Evolutionary conservation across 2,329 filamentous ascomycete species (phyloP).

Genomic region (Aspergillus fumigatiaffinis): DNA sequence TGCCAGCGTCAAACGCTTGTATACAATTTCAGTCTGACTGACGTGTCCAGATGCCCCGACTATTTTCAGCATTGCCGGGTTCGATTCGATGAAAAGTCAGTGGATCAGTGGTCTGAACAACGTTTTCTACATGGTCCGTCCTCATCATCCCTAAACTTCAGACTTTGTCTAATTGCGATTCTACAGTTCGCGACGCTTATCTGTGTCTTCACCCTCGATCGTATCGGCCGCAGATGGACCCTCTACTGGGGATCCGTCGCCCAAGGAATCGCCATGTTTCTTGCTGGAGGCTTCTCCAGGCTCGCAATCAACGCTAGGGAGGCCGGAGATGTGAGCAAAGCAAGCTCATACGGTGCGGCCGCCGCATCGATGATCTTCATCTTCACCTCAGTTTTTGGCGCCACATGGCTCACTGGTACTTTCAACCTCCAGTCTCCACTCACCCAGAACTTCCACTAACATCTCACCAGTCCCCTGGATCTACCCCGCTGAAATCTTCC

Average conservation of each 20-base stretch:
- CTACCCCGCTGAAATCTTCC: constrained; percentile 71
- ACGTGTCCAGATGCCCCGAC: constrained; percentile 38
- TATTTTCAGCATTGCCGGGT: constrained; percentile 66
- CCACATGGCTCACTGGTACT: constrained; percentile 53
- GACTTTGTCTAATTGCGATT: neutral
- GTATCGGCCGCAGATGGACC: constrained; percentile 65
- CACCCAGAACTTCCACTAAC: constrained; percentile 55
- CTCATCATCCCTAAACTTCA: neutral
- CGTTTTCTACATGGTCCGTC: constrained; percentile 51
- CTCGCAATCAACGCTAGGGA: constrained; percentile 49
- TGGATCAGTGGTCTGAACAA: constrained; percentile 61
- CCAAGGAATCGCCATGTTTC: constrained; percentile 64
- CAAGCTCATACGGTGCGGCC: constrained; percentile 56
- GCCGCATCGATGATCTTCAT: constrained; percentile 69
- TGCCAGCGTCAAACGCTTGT: neutral
- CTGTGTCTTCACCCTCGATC: constrained; percentile 66
- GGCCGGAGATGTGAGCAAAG: constrained; percentile 44
- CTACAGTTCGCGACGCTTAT: constrained; percentile 60
- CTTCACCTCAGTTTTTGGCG: constrained; percentile 62
- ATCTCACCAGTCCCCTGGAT: constrained; percentile 55
- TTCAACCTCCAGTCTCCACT: constrained; percentile 49
- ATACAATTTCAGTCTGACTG: neutral
- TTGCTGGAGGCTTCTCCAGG: constrained; percentile 60
- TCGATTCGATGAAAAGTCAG: constrained; percentile 56
- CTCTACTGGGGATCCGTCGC: constrained; percentile 64